Percentiles rank a stretch among this genome's conserved stretches.
phyloP scores from a whole-genome alignment of 179 eudicot species.

The Silene vulgaris region DNA sequence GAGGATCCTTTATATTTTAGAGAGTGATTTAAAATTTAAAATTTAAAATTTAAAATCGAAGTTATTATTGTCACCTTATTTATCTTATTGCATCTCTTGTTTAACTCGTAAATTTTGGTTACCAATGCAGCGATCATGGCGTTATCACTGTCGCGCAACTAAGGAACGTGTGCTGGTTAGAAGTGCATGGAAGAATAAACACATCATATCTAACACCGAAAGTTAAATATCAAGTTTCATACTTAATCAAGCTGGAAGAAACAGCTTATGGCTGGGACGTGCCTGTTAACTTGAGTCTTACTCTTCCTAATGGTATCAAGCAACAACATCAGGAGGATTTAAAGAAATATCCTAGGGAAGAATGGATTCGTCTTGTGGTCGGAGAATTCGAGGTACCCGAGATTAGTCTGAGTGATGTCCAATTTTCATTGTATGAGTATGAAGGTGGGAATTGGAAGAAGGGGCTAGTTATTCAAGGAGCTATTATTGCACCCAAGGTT shows the following conservation, averaged over 20 bases:
- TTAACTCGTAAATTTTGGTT: too few relatives aligned
- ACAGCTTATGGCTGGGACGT: conserved; percentile 53
- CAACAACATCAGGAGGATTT: conserved; percentile 47
- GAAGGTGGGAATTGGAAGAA: conserved; percentile 63
- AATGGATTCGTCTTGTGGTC: conserved; percentile 55
- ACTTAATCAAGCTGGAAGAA: conserved; percentile 45
- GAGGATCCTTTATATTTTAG: too few relatives aligned
- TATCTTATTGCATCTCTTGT: too few relatives aligned
- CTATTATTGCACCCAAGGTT: conserved; percentile 40
- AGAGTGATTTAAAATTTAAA: too few relatives aligned
- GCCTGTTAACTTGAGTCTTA: conserved; percentile 58
- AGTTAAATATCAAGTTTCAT: conserved; percentile 43
- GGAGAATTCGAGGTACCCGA: conserved; percentile 45
- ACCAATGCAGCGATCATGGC: conserved; percentile 41
- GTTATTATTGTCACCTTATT: too few relatives aligned
- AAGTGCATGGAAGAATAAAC: conserved; percentile 53
- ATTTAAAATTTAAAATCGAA: too few relatives aligned
- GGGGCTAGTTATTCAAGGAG: conserved; percentile 58
- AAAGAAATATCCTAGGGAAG: conserved; percentile 43
- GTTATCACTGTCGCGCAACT: conserved; percentile 42
- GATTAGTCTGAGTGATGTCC: conserved; percentile 35
- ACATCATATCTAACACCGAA: conserved; percentile 43
- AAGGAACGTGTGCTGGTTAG: conserved; percentile 64
- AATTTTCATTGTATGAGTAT: conserved; percentile 54
- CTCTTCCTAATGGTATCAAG: conserved; percentile 49